phyloP scores from a whole-genome alignment of 768 basidiomycete species.

The Tulasnella sp. region DNA sequence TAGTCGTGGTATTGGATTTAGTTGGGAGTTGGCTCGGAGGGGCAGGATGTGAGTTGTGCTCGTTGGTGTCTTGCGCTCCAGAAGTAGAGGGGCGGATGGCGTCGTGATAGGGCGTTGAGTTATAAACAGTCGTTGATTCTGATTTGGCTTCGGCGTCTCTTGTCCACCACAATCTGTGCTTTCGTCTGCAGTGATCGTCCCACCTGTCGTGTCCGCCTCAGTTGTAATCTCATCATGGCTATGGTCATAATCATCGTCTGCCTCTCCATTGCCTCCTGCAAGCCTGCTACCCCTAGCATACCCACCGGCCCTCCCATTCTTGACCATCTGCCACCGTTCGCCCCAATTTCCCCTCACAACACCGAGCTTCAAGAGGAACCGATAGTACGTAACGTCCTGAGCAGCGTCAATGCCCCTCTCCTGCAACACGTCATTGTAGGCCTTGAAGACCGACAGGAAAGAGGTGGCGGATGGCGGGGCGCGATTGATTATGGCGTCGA shows the following conservation, averaged over 20 bases:
- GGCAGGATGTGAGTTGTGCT: too few species aligned
- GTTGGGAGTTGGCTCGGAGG: too few species aligned
- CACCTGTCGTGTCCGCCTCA: too few species aligned
- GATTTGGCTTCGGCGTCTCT: too few species aligned
- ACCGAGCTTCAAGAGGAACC: constrained; percentile 71
- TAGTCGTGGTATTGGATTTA: too few species aligned
- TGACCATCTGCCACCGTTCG: constrained; percentile 69
- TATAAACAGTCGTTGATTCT: too few species aligned
- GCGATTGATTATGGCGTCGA: constrained; percentile 63
- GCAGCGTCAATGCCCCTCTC: constrained; percentile 67
- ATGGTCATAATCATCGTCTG: neutral
- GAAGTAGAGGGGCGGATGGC: too few species aligned
- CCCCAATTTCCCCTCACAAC: constrained; percentile 77
- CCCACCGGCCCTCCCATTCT: constrained; percentile 37
- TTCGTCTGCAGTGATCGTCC: too few species aligned
- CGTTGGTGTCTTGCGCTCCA: too few species aligned
- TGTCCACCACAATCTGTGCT: too few species aligned
- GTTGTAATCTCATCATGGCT: neutral
- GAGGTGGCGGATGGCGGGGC: constrained; percentile 60
- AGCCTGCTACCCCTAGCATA: constrained; percentile 23
- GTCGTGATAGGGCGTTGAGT: too few species aligned
- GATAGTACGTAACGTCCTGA: constrained; percentile 69
- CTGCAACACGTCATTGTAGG: constrained; percentile 68
- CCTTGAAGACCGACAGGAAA: constrained; percentile 72
- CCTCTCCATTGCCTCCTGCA: constrained; percentile 1